Conservation (phyloP, 2,329 filamentous ascomycete genomes). For the Fusarium sororula region DNA sequence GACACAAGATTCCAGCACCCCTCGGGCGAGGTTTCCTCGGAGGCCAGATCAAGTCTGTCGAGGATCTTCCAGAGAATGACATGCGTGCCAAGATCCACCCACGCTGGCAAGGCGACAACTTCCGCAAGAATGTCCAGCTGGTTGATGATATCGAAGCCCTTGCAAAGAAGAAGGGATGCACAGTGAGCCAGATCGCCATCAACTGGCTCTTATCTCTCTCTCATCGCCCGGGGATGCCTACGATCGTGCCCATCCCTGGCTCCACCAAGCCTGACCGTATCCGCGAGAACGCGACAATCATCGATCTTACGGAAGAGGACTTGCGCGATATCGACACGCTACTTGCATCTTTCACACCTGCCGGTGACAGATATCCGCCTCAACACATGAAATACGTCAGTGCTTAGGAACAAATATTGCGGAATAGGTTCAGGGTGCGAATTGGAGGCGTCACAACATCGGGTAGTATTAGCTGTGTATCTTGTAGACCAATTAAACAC, state of each 20-base stretch:
- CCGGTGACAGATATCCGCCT: conserved; percentile 60
- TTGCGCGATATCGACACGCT: conserved; percentile 60
- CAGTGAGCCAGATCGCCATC: conserved; percentile 71
- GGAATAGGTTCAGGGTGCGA: background rate
- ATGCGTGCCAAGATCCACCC: conserved; percentile 55
- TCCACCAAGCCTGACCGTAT: conserved; percentile 65
- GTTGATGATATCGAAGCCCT: conserved; percentile 65
- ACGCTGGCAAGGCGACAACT: conserved; percentile 69
- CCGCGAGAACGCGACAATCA: conserved; percentile 65
- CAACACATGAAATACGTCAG: conserved; percentile 28
- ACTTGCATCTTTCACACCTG: conserved; percentile 57
- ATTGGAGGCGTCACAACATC: background rate
- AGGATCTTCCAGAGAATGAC: conserved; percentile 66
- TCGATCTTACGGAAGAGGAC: conserved; percentile 61
- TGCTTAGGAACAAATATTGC: background rate
- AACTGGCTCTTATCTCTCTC: conserved; percentile 67
- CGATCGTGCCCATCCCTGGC: conserved; percentile 73
- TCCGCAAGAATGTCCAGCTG: conserved; percentile 70
- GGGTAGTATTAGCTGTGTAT: background rate
- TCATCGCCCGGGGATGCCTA: conserved; percentile 61
- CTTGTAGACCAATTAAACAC: background rate
- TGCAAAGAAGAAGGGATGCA: conserved; percentile 67
- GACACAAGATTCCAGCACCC: conserved; percentile 49
- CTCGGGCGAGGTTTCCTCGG: conserved; percentile 59
- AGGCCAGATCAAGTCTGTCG: conserved; percentile 59